Evolutionary conservation across 2,329 filamentous ascomycete genomes (phyloP).

Genomic region (Colletotrichum zoysiae): DNA sequence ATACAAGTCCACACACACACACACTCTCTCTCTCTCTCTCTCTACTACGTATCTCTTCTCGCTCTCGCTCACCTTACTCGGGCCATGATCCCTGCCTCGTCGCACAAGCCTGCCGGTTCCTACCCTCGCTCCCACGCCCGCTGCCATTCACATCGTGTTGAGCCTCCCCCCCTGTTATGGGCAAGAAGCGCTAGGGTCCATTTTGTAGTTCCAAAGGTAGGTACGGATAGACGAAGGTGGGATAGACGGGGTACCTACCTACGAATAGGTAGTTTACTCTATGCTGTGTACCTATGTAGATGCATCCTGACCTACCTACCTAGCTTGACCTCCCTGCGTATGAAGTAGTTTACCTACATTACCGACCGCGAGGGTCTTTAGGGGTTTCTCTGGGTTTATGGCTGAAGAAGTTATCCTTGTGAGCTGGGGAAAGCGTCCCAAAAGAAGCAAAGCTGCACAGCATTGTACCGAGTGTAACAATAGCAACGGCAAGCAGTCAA

Average conservation of each 20-base stretch:
- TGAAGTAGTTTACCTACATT: slow-evolving; percentile 8
- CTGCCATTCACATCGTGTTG: slow-evolving; percentile 19
- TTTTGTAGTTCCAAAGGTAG: slow-evolving; percentile 9
- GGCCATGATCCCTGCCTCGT: slow-evolving; percentile 30
- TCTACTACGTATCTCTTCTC: too few species aligned
- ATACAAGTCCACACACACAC: too few species aligned
- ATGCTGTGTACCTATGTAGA: neutral
- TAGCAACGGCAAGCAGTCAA: too few species aligned
- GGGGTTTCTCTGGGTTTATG: neutral
- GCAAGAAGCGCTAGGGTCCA: slow-evolving; percentile 25
- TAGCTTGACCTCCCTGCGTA: too few species aligned
- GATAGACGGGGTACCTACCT: slow-evolving; percentile 8
- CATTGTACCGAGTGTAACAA: neutral
- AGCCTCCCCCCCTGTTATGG: slow-evolving; percentile 17
- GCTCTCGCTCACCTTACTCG: slow-evolving; percentile 3
- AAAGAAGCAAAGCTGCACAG: neutral
- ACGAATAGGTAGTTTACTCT: neutral
- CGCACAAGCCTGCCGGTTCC: slow-evolving; percentile 42
- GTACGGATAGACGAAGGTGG: slow-evolving; percentile 27
- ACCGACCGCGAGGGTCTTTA: slow-evolving; percentile 19
- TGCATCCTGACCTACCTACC: too few species aligned
- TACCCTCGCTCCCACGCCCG: slow-evolving; percentile 35
- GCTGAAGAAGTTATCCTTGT: neutral
- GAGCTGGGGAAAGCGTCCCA: neutral
- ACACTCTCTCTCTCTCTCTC: too few species aligned